Evolutionary conservation across 768 basidiomycete genomes (phyloP).

Genomic region (Agaricus blazei): DNA sequence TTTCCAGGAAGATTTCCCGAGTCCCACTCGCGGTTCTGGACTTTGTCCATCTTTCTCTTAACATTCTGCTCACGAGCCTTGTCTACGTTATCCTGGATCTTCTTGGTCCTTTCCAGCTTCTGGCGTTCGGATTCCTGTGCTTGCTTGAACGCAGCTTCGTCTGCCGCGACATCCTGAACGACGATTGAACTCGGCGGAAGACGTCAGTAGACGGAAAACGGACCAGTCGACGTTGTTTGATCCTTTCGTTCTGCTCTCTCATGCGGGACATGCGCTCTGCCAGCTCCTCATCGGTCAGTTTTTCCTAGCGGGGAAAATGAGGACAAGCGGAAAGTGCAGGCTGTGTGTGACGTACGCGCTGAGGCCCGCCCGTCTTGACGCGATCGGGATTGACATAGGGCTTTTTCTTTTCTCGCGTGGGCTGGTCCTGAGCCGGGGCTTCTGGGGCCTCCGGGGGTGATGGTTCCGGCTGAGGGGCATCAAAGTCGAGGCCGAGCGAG

Average conservation of each 20-base stretch:
- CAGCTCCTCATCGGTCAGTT: constrained; percentile 62
- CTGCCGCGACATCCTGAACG: constrained; percentile 69
- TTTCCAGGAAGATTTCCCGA: constrained; percentile 44
- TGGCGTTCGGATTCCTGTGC: constrained; percentile 60
- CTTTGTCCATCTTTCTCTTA: constrained; percentile 76
- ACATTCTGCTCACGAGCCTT: constrained; percentile 75
- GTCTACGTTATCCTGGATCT: constrained; percentile 66
- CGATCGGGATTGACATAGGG: constrained; percentile 82
- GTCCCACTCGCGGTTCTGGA: constrained; percentile 79
- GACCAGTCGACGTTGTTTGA: constrained; percentile 64
- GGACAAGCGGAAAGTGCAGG: neutral
- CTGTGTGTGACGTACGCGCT: constrained; percentile 45
- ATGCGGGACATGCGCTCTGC: constrained; percentile 66
- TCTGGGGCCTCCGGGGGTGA: constrained; percentile 11
- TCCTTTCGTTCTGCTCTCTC: constrained; percentile 69
- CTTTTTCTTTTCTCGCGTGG: constrained; percentile 49
- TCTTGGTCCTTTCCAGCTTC: constrained; percentile 51
- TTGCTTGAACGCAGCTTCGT: constrained; percentile 74
- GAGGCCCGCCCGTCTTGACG: constrained; percentile 75
- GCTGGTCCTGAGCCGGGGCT: constrained; percentile 14
- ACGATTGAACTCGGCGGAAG: constrained; percentile 1
- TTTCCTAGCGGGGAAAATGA: constrained; percentile 42
- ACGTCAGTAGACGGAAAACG: constrained; percentile 17
- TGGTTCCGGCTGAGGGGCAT: constrained; percentile 24
- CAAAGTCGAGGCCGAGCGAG: constrained; percentile 69